Percentiles rank a stretch among this genome's conserved stretches.
These are phyloP conservation scores for Coniochaeta ligniaria DNA, from an alignment of 2,329 filamentous ascomycete species.

Conservation along the genomic window DNA sequence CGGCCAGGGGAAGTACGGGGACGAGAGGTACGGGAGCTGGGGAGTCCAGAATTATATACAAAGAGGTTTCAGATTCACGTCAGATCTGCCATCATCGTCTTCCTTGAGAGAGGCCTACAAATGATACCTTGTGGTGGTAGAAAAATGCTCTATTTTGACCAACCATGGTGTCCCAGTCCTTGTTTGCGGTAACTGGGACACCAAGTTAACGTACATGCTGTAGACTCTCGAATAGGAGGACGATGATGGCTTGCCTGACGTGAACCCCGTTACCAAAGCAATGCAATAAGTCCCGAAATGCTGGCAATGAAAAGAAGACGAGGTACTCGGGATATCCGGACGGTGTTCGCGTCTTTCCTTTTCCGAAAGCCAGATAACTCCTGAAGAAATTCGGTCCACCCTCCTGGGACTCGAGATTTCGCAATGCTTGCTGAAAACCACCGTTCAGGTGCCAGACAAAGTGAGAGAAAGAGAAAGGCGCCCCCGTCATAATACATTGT, in stretches of 20 bases:
- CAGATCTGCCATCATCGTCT: slow-evolving; percentile 57
- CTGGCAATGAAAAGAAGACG: not conserved
- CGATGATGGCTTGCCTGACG: slow-evolving; percentile 63
- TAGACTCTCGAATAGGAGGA: slow-evolving; percentile 48
- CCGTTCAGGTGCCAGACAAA: not conserved
- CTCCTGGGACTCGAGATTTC: not conserved
- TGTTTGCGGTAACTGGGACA: slow-evolving; percentile 20
- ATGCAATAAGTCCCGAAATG: slow-evolving; percentile 15
- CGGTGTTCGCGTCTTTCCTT: not conserved
- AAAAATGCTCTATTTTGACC: slow-evolving; percentile 46
- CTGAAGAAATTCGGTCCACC: not conserved
- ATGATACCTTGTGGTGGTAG: slow-evolving; percentile 24
- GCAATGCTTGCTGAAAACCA: not conserved
- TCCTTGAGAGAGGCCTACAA: slow-evolving; percentile 34
- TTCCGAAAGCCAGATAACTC: slow-evolving; percentile 1
- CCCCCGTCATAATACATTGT: slow-evolving; percentile 15
- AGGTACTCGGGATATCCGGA: not conserved
- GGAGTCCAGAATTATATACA: slow-evolving; percentile 37
- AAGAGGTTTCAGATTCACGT: slow-evolving; percentile 34
- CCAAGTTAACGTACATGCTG: slow-evolving; percentile 60
- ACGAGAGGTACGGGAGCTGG: slow-evolving; percentile 7
- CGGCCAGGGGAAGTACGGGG: slow-evolving; percentile 4
- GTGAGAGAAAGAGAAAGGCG: not conserved
- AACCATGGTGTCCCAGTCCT: slow-evolving; percentile 23
- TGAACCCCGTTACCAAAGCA: slow-evolving; percentile 28